Conservation (phyloP, 306 rosid species). For the Senna siamea region DNA sequence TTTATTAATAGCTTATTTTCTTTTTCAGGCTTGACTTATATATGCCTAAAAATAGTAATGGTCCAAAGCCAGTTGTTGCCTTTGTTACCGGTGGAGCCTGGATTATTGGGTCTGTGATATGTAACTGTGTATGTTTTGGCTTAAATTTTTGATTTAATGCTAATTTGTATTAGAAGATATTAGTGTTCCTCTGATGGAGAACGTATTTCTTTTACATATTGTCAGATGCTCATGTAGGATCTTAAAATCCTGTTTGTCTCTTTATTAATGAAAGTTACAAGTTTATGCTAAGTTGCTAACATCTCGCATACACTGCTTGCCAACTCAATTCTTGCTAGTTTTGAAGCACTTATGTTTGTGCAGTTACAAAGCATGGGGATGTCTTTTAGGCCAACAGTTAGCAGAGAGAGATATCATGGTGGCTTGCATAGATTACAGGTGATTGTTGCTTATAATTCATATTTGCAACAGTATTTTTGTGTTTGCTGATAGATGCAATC, state of each 20-base stretch:
- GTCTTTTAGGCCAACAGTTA: conserved; percentile 87
- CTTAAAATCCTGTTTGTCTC: conserved; percentile 9
- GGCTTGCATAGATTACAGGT: conserved; percentile 98
- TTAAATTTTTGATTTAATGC: conserved; percentile 13
- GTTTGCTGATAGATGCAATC: conserved; percentile 13
- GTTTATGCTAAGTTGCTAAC: too few species aligned
- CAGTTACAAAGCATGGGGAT: conserved; percentile 97
- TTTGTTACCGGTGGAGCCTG: conserved; percentile 97
- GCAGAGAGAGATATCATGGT: conserved; percentile 90
- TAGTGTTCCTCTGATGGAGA: conserved; percentile 5
- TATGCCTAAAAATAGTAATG: conserved; percentile 62
- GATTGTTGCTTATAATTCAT: conserved; percentile 14
- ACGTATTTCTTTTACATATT: conserved; percentile 12
- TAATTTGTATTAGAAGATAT: conserved; percentile 12
- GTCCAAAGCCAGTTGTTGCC: conserved; percentile 87
- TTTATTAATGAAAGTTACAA: not conserved
- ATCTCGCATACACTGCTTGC: not conserved
- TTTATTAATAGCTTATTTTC: conserved; percentile 34
- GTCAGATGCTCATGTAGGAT: conserved; percentile 24
- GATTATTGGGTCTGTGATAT: conserved; percentile 84
- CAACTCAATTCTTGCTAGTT: conserved; percentile 24
- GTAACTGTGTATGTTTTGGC: conserved; percentile 6
- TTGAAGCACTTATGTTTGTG: conserved; percentile 37
- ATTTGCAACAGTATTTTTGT: conserved; percentile 18
- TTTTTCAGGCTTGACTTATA: conserved; percentile 83